Conservation (phyloP, 495 filamentous ascomycete genomes). For the Lasiosphaeria hispida region DNA sequence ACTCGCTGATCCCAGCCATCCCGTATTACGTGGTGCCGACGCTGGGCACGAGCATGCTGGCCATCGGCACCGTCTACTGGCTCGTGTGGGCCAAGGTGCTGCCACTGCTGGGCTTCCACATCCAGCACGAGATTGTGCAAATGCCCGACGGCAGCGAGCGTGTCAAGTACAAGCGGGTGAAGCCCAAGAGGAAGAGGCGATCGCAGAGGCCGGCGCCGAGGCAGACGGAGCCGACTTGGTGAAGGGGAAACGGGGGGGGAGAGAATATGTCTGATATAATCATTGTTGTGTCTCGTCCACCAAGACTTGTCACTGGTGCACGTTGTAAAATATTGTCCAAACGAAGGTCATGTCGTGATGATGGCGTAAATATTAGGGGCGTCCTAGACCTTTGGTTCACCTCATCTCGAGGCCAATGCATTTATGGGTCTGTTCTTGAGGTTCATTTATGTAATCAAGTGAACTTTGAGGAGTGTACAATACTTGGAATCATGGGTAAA, state of each 20-base stretch:
- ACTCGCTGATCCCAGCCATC: conserved; percentile 30
- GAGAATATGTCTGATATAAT: not conserved
- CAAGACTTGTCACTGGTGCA: too few relatives aligned
- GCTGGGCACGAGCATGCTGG: conserved; percentile 44
- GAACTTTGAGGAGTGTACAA: too few relatives aligned
- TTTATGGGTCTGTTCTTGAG: not conserved
- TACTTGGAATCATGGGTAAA: conserved; percentile 8
- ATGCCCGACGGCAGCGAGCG: conserved; percentile 41
- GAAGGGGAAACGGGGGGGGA: not conserved
- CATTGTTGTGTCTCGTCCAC: not conserved
- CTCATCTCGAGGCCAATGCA: conserved; percentile 7
- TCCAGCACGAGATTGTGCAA: conserved; percentile 40
- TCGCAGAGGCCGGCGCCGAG: conserved; percentile 11
- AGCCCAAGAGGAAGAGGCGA: conserved; percentile 28
- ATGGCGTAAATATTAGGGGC: not conserved
- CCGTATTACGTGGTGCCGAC: conserved; percentile 45
- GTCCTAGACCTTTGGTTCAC: not conserved
- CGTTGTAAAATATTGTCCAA: not conserved
- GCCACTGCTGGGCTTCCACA: conserved; percentile 40
- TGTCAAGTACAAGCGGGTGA: conserved; percentile 37
- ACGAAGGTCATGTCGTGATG: not conserved
- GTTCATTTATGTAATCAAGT: too few relatives aligned
- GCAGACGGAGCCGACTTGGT: conserved; percentile 24
- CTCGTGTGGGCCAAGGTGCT: conserved; percentile 43
- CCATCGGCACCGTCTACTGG: conserved; percentile 45